A percentile compares a stretch with the other conserved stretches of the same genome.
Conservation (phyloP, 2,329 filamentous ascomycete genomes). For the Trichothecium roseum region DNA sequence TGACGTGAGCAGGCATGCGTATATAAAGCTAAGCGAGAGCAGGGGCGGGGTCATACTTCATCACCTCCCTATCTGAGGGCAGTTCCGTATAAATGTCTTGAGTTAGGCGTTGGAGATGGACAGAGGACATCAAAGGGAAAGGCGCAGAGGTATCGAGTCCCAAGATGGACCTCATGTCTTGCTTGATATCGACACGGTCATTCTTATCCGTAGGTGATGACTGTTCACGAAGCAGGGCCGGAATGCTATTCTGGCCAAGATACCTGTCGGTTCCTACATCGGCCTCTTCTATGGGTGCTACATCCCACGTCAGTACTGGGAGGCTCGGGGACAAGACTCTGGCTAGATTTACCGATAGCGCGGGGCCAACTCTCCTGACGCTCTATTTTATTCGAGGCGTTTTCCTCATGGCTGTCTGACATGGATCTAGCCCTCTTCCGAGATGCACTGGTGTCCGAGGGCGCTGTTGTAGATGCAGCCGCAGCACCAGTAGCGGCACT, state of each 20-base stretch:
- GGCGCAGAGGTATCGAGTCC: constrained; percentile 56
- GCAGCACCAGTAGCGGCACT: constrained; percentile 13
- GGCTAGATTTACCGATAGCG: constrained; percentile 22
- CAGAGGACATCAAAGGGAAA: constrained; percentile 56
- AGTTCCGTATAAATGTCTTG: constrained; percentile 51
- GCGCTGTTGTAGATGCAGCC: too few species aligned
- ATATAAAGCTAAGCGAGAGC: background rate
- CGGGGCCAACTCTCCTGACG: constrained; percentile 31
- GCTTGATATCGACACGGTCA: constrained; percentile 46
- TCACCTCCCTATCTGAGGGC: constrained; percentile 54
- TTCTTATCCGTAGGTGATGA: constrained; percentile 40
- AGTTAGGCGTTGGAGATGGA: constrained; percentile 49
- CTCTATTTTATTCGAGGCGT: constrained; percentile 17
- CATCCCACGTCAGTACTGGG: background rate
- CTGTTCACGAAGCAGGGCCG: constrained; percentile 53
- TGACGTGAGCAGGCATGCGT: constrained; percentile 1
- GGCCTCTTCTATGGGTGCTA: constrained; percentile 38
- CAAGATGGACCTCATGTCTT: constrained; percentile 56
- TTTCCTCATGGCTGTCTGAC: constrained; percentile 19
- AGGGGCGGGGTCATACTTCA: constrained; percentile 55
- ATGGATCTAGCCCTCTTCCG: constrained; percentile 24
- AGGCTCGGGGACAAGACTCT: background rate
- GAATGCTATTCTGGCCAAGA: constrained; percentile 58
- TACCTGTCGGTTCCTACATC: constrained; percentile 49
- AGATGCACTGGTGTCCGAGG: constrained; percentile 5